phyloP scores from a whole-genome alignment of 805 yeast species.

The Ogataea wickerhamii region DNA sequence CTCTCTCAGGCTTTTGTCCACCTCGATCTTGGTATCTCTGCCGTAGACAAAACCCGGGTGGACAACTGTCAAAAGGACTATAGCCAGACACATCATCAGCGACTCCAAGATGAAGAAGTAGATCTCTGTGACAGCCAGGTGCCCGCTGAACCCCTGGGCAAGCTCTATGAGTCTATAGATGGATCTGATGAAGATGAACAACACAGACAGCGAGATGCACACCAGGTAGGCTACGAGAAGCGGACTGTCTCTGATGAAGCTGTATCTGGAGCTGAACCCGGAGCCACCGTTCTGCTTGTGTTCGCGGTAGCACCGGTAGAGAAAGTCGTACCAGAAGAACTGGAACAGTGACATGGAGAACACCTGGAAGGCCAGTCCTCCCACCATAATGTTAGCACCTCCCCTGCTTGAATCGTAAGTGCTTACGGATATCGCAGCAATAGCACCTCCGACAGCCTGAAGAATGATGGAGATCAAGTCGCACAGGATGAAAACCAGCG shows the following conservation, averaged over 20 bases:
- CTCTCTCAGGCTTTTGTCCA: constrained; percentile 12
- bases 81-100: constrained; percentile 50
- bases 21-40: constrained; percentile 11
- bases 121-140: constrained; percentile 53
- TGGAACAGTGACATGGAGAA: constrained; percentile 58
- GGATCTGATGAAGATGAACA: constrained; percentile 58
- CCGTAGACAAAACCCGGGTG: constrained; percentile 59
- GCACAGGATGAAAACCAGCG: constrained; percentile 60
- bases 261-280: constrained; percentile 31
- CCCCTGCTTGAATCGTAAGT: constrained; percentile 9
- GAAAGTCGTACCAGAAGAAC: constrained; percentile 42
- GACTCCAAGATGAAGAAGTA: constrained; percentile 57
- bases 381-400: constrained; percentile 66
- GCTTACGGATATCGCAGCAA: constrained; percentile 49
- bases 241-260: constrained; percentile 28
- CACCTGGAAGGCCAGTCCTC: constrained; percentile 71
- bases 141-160: constrained; percentile 66
- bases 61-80: constrained; percentile 42
- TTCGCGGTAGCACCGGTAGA: constrained; percentile 33
- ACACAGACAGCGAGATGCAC: constrained; percentile 40
- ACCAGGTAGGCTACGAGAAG: constrained; percentile 42
- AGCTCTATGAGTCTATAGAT: constrained; percentile 68
- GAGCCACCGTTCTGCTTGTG: constrained; percentile 24
- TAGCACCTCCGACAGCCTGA: constrained; percentile 79
- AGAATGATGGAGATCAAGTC: constrained; percentile 64